These are phyloP conservation scores for Komagataella ulmi DNA, from an alignment of 805 yeast genomes.

Conservation along the genomic window DNA sequence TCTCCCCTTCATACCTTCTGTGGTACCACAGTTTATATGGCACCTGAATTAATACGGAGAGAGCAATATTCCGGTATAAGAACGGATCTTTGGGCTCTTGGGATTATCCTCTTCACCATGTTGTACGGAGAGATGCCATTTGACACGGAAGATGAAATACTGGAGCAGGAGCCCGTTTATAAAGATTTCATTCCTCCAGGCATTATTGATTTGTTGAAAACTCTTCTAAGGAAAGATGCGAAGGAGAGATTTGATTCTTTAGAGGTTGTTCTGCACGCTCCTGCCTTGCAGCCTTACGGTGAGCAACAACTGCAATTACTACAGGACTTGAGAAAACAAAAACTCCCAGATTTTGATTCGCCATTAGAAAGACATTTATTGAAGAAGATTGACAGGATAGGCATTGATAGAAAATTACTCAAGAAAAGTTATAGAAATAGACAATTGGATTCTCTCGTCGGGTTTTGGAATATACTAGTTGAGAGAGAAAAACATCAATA, in stretches of 20 bases:
- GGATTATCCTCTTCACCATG: constrained; percentile 78
- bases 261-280: constrained; percentile 34
- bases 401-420: constrained; percentile 50
- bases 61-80: constrained; percentile 68
- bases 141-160: constrained; percentile 45
- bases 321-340: constrained; percentile 12
- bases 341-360: constrained; percentile 4
- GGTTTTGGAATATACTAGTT: constrained; percentile 56
- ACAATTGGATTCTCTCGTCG: constrained; percentile 61
- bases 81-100: constrained; percentile 86
- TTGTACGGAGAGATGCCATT: constrained; percentile 84
- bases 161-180: constrained; percentile 52
- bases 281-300: constrained; percentile 36
- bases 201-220: constrained; percentile 34
- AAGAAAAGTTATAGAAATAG: constrained; percentile 41
- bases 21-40: constrained; percentile 94
- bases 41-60: constrained; percentile 73
- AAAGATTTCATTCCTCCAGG: constrained; percentile 31
- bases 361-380: constrained; percentile 49
- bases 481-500: constrained; percentile 27
- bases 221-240: constrained; percentile 56
- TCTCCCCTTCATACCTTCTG: constrained; percentile 61
- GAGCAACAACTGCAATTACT: constrained; percentile 24
- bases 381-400: constrained; percentile 42
- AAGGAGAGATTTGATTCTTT: constrained; percentile 40